phyloP scores from a whole-genome alignment of 352 stramenopile genomes.

The Globisporangium emineosum region DNA sequence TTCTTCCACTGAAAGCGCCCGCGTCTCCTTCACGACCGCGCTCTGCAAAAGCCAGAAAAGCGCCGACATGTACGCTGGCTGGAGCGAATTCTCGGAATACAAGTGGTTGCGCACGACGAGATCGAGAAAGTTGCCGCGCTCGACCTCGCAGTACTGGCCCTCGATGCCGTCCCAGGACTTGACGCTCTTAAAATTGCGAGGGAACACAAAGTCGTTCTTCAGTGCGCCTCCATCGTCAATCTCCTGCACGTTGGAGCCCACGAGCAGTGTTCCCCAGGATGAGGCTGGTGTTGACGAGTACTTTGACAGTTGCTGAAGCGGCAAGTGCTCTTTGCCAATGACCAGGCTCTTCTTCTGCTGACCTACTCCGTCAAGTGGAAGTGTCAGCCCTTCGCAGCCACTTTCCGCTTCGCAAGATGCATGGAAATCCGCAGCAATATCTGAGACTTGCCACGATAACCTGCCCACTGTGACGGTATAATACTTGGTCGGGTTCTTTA shows the following conservation, averaged over 20 bases:
- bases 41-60: slow-evolving; percentile 57
- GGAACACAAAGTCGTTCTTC: slow-evolving; percentile 59
- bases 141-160: slow-evolving; percentile 36
- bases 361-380: slow-evolving; percentile 19
- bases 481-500: slow-evolving; percentile 41
- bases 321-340: slow-evolving; percentile 29
- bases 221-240: slow-evolving; percentile 43
- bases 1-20: slow-evolving; percentile 9
- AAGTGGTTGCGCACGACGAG: slow-evolving; percentile 37
- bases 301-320: slow-evolving; percentile 24
- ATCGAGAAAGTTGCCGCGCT: slow-evolving; percentile 42
- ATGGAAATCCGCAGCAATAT: slow-evolving; percentile 32
- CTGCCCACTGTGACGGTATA: slow-evolving; percentile 45
- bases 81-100: slow-evolving; percentile 47
- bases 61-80: slow-evolving; percentile 42
- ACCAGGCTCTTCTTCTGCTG: slow-evolving; percentile 19
- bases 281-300: slow-evolving; percentile 30
- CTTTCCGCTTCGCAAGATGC: slow-evolving; percentile 17
- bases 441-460: slow-evolving; percentile 33
- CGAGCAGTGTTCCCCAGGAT: slow-evolving; percentile 30
- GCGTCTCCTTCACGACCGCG: slow-evolving; percentile 29
- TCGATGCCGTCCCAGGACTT: slow-evolving; percentile 29
- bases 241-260: slow-evolving; percentile 46
- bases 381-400: slow-evolving; percentile 26
- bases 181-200: slow-evolving; percentile 36